Evolutionary conservation across 2,329 filamentous ascomycete species (phyloP).

Genomic region (Emergomyces africanus): DNA sequence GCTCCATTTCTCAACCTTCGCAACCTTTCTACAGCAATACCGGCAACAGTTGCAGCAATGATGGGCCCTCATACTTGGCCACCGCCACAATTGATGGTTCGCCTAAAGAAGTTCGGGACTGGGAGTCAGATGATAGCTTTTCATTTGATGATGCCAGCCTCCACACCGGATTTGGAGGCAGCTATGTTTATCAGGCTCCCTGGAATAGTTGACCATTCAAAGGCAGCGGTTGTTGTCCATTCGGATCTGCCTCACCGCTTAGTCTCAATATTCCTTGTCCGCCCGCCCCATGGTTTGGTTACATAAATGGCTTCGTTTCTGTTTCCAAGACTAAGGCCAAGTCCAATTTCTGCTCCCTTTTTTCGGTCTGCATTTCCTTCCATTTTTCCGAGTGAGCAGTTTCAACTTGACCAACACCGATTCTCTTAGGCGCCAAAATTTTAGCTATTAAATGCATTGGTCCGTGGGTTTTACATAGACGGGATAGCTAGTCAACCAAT

Average conservation of each 20-base stretch:
- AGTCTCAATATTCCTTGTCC: neutral
- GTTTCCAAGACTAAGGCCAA: neutral
- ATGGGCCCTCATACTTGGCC: constrained; percentile 3
- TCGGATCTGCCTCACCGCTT: neutral
- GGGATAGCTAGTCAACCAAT: neutral
- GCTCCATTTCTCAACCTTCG: neutral
- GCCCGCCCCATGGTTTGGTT: neutral
- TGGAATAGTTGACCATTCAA: constrained; percentile 9
- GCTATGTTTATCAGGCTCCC: constrained; percentile 7
- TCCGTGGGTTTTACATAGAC: neutral
- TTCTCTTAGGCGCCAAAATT: neutral
- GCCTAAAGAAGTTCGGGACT: constrained; percentile 7
- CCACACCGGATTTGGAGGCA: constrained; percentile 6
- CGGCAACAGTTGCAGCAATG: neutral
- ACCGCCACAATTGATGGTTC: constrained; percentile 7
- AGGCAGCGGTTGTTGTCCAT: neutral
- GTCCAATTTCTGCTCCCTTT: neutral
- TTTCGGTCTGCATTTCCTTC: neutral
- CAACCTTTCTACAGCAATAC: neutral
- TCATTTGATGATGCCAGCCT: constrained; percentile 8
- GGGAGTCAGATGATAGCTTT: constrained; percentile 9
- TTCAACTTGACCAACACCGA: neutral
- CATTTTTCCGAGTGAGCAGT: neutral
- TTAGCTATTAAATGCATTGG: neutral
- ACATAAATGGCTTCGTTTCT: neutral